Percentiles rank a stretch among this genome's conserved stretches.
Conservation (phyloP, 495 filamentous ascomycete species). For the Neurospora sp. region DNA sequence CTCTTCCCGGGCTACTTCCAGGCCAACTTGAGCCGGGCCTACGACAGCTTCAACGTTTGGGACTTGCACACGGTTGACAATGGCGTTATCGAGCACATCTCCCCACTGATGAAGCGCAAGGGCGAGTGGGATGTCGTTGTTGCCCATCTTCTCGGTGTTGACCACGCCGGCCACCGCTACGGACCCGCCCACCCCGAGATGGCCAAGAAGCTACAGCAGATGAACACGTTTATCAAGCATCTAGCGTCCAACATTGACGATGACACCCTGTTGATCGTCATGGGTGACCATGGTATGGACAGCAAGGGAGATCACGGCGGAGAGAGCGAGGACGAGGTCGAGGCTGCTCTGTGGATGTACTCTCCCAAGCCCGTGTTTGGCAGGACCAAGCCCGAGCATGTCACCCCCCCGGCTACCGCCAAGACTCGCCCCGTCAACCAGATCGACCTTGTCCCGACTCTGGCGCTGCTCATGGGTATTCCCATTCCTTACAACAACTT, state of each 20-base stretch:
- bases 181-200: slow-evolving; percentile 90
- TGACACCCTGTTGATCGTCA: slow-evolving; percentile 79
- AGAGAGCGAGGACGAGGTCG: slow-evolving; percentile 87
- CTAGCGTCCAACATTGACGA: slow-evolving; percentile 69
- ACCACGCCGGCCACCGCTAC: slow-evolving; percentile 94
- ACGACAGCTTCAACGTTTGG: slow-evolving; percentile 98
- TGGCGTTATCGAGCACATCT: slow-evolving; percentile 85
- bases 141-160: slow-evolving; percentile 89
- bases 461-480: slow-evolving; percentile 77
- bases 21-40: slow-evolving; percentile 67
- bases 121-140: slow-evolving; percentile 84
- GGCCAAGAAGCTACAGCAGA: slow-evolving; percentile 80
- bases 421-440: slow-evolving; percentile 79
- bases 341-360: slow-evolving; percentile 98
- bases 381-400: slow-evolving; percentile 49
- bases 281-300: slow-evolving; percentile 99
- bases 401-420: slow-evolving; percentile 58
- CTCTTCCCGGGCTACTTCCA: slow-evolving; percentile 91
- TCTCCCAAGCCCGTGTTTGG: slow-evolving; percentile 78
- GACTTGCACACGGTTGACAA: slow-evolving; percentile 96
- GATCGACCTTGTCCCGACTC: slow-evolving; percentile 89
- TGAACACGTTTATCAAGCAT: slow-evolving; percentile 69
- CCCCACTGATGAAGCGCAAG: slow-evolving; percentile 64
- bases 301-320: slow-evolving; percentile 93
- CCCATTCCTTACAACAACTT: slow-evolving; percentile 97